A percentile compares a stretch with the other conserved stretches of the same genome.
These are phyloP conservation scores for Fusarium armeniacum DNA, from an alignment of 2,329 filamentous ascomycete species.

Conservation along the genomic window DNA sequence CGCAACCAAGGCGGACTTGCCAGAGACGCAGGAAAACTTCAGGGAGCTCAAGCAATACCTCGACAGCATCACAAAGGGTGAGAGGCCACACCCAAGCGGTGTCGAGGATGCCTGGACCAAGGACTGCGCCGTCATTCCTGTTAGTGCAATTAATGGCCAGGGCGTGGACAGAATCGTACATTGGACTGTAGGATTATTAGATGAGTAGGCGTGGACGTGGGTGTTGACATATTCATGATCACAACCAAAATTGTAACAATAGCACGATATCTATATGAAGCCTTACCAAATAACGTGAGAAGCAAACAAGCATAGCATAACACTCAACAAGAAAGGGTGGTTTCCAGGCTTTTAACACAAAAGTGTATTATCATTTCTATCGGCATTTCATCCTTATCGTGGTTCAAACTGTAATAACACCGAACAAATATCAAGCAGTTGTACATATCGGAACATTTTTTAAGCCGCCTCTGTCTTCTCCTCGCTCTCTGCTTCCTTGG, in stretches of 20 bases:
- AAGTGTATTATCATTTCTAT: constrained; percentile 45
- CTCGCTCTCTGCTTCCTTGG: constrained; percentile 26
- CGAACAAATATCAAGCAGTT: constrained; percentile 41
- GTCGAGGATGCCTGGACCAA: constrained; percentile 69
- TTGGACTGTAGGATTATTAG: constrained; percentile 77
- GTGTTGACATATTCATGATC: constrained; percentile 3
- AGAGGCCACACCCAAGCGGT: constrained; percentile 79
- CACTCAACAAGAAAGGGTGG: not conserved
- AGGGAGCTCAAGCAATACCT: constrained; percentile 78
- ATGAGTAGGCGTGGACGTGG: constrained; percentile 55
- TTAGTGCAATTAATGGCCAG: constrained; percentile 90
- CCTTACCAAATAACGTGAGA: not conserved
- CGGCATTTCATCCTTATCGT: constrained; percentile 35
- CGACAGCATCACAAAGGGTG: constrained; percentile 71
- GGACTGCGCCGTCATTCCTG: constrained; percentile 80
- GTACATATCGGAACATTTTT: constrained; percentile 36
- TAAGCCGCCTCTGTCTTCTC: constrained; percentile 37
- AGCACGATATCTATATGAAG: not conserved
- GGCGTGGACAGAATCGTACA: constrained; percentile 82
- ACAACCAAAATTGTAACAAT: constrained; percentile 4
- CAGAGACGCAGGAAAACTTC: constrained; percentile 84
- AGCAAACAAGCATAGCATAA: not conserved
- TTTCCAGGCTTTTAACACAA: not conserved
- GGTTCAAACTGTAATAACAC: constrained; percentile 44
- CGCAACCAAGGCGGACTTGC: constrained; percentile 90